Evolutionary conservation across 306 rosid species (phyloP).

Genomic region (Cicer yamashitae): DNA sequence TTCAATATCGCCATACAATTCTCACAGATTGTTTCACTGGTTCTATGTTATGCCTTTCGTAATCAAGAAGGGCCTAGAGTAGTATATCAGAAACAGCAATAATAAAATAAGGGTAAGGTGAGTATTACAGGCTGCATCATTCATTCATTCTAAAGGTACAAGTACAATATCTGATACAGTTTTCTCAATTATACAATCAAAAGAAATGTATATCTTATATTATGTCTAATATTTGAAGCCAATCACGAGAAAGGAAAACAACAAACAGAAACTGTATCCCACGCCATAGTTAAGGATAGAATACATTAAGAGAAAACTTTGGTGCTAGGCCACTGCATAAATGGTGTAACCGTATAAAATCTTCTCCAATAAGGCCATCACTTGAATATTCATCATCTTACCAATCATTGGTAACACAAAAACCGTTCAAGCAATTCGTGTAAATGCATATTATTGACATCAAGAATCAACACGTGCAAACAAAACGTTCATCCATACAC

Average conservation of each 20-base stretch:
- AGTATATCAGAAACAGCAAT: constrained; percentile 32
- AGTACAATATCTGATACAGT: constrained; percentile 31
- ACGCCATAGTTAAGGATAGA: constrained; percentile 1
- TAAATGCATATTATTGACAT: constrained; percentile 34
- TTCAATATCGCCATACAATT: constrained; percentile 94
- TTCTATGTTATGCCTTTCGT: constrained; percentile 84
- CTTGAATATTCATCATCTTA: constrained; percentile 19
- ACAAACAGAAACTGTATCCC: constrained; percentile 38
- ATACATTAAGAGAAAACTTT: background rate
- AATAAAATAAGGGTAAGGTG: constrained; percentile 24
- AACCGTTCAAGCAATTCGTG: constrained; percentile 7
- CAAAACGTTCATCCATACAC: background rate
- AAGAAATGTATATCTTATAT: constrained; percentile 14
- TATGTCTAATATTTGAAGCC: constrained; percentile 27
- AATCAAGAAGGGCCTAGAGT: constrained; percentile 94
- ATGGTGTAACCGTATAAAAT: constrained; percentile 10
- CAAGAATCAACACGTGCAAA: constrained; percentile 16
- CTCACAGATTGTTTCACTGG: constrained; percentile 96
- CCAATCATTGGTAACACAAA: constrained; percentile 23
- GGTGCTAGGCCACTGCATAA: constrained; percentile 15
- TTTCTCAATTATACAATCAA: constrained; percentile 18
- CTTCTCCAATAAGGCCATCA: constrained; percentile 7
- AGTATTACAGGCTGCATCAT: background rate
- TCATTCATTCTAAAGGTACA: background rate
- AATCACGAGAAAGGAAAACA: constrained; percentile 30